Percentiles rank a stretch among this genome's conserved stretches.
These are phyloP conservation scores for Kernera saxatilis DNA, from an alignment of 345 rosid species.

Conservation along the genomic window DNA sequence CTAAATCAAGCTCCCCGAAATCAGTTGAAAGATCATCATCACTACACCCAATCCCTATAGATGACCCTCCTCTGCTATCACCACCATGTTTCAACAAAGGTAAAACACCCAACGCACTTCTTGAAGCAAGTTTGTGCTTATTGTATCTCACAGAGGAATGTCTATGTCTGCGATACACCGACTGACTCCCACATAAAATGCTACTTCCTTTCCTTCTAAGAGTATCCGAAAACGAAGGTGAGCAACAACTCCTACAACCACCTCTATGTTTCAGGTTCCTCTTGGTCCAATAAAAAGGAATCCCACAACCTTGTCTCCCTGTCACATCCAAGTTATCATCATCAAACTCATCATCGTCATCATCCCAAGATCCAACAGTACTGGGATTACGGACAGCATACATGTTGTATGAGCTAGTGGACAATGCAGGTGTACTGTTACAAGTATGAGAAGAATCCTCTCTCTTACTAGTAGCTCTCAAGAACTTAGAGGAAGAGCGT, in stretches of 20 bases:
- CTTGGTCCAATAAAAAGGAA: conserved; percentile 82
- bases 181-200: conserved; percentile 68
- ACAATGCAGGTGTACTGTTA: conserved; percentile 81
- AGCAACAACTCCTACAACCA: conserved; percentile 62
- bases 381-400: conserved; percentile 50
- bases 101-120: conserved; percentile 59
- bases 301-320: conserved; percentile 79
- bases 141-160: conserved; percentile 40
- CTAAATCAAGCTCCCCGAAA: conserved; percentile 83
- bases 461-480: conserved; percentile 41
- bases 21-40: conserved; percentile 86
- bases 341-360: conserved; percentile 59
- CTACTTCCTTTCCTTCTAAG: conserved; percentile 72
- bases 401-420: conserved; percentile 68
- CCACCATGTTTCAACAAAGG: conserved; percentile 64
- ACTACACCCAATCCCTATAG: conserved; percentile 54
- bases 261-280: conserved; percentile 66
- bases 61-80: conserved; percentile 61
- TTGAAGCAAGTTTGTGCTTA: conserved; percentile 43
- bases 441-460: conserved; percentile 65
- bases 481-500: conserved; percentile 46
- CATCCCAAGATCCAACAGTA: conserved; percentile 71
- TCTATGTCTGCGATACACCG: conserved; percentile 45
- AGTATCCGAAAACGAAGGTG: conserved; percentile 92
- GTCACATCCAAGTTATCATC: conserved; percentile 66